Evolutionary conservation across 1,284 basidiomycete genomes (phyloP).

Genomic region (Thelephora terrestris): DNA sequence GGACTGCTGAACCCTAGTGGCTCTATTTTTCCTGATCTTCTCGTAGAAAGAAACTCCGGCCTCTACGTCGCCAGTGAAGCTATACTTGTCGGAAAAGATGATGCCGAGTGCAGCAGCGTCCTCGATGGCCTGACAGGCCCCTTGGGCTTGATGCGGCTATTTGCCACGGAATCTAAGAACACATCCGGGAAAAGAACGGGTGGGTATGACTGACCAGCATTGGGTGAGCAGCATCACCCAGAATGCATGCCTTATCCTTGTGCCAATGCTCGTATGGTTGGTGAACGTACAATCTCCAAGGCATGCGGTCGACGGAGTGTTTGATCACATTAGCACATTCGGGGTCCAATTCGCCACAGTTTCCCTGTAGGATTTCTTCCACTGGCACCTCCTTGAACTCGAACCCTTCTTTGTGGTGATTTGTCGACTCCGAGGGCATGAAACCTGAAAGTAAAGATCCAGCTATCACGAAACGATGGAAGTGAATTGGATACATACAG

Average conservation of each 20-base stretch:
- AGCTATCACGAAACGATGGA: not conserved
- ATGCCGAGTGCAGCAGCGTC: conserved; percentile 26
- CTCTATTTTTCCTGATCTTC: conserved; percentile 22
- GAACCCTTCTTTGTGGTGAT: conserved; percentile 26
- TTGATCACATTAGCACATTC: conserved; percentile 21
- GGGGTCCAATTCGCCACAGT: conserved; percentile 23
- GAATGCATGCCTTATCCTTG: conserved; percentile 20
- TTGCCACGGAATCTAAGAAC: not conserved
- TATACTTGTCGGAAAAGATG: conserved; percentile 23
- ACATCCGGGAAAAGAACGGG: conserved; percentile 20
- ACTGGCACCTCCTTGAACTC: conserved; percentile 23
- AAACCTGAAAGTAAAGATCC: conserved; percentile 15
- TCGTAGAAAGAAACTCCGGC: conserved; percentile 22
- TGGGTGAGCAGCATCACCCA: conserved; percentile 26
- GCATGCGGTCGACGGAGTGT: conserved; percentile 25
- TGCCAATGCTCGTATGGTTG: conserved; percentile 23
- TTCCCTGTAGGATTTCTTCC: conserved; percentile 20
- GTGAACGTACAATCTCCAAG: conserved; percentile 26
- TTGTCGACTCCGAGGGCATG: conserved; percentile 26
- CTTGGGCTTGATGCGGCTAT: conserved; percentile 6
- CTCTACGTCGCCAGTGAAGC: conserved; percentile 18
- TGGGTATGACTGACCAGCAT: conserved; percentile 18
- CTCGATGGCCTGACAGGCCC: conserved; percentile 27
- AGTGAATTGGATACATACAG: conserved; percentile 11
- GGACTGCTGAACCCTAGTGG: conserved; percentile 17